Conservation (phyloP, 2,329 filamentous ascomycete genomes). For the Venturia effusa region DNA sequence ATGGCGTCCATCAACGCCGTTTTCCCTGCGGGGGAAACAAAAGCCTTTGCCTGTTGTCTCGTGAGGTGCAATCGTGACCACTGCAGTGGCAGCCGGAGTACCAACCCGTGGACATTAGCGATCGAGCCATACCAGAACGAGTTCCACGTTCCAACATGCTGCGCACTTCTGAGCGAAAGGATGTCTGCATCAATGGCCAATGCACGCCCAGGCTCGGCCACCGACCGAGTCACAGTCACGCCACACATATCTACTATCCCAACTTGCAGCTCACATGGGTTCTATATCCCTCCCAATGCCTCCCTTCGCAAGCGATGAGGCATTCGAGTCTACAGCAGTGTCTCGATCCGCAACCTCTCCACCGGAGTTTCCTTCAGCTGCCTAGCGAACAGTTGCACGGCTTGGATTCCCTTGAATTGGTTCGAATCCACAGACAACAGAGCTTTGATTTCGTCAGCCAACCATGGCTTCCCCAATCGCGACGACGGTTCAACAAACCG, state of each 20-base stretch:
- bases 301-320: too few relatives aligned
- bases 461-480: constrained; percentile 9
- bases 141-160: neutral
- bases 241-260: too few relatives aligned
- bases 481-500: neutral
- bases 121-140: neutral
- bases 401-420: neutral
- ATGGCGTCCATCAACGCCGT: too few relatives aligned
- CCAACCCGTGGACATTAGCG: too few relatives aligned
- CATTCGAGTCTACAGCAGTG: too few relatives aligned
- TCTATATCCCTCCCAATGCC: neutral
- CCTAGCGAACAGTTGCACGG: too few relatives aligned
- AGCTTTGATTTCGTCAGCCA: neutral
- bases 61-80: too few relatives aligned
- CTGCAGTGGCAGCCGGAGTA: too few relatives aligned
- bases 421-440: neutral
- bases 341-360: neutral
- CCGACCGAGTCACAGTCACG: neutral
- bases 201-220: neutral
- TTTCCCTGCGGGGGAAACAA: too few relatives aligned
- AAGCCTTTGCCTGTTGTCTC: too few relatives aligned
- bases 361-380: too few relatives aligned
- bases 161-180: neutral
- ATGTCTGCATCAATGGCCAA: neutral
- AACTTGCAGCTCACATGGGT: too few relatives aligned